Conservation (phyloP, 2,329 filamentous ascomycete species). For the Hymenoscyphus salicellus region DNA sequence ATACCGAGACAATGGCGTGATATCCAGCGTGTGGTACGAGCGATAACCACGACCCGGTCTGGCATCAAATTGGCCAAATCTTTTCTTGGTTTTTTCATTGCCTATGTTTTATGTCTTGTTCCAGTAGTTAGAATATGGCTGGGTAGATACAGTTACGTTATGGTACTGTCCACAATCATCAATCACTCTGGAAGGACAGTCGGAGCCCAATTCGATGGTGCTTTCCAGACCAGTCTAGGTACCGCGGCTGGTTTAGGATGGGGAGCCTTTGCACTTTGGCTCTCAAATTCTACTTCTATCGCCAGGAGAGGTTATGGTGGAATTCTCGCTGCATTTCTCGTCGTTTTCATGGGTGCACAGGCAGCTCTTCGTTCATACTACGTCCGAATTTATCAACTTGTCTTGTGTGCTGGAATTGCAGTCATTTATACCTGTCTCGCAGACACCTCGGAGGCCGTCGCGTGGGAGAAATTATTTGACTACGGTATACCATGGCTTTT, state of each 20-base stretch:
- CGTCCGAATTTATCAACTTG: constrained; percentile 53
- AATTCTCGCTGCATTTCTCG: constrained; percentile 53
- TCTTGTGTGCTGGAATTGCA: constrained; percentile 54
- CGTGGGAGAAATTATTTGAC: constrained; percentile 50
- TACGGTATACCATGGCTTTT: constrained; percentile 56
- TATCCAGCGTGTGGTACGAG: constrained; percentile 40
- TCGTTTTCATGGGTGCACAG: constrained; percentile 50
- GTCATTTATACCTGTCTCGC: constrained; percentile 53
- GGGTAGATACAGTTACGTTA: constrained; percentile 54
- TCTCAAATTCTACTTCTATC: constrained; percentile 49
- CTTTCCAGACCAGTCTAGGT: constrained; percentile 51
- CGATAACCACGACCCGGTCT: constrained; percentile 47
- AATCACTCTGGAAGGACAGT: constrained; percentile 56
- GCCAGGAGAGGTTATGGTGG: constrained; percentile 51
- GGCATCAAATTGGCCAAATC: constrained; percentile 53
- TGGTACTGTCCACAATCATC: constrained; percentile 54
- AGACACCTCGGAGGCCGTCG: constrained; percentile 45
- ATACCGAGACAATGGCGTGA: constrained; percentile 48
- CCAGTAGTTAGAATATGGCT: constrained; percentile 48
- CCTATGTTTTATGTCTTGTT: constrained; percentile 55
- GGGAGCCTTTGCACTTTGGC: constrained; percentile 52
- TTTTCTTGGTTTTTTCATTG: constrained; percentile 55
- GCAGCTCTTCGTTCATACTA: constrained; percentile 55
- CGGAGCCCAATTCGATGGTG: constrained; percentile 56
- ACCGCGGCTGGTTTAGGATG: constrained; percentile 53